Base-by-base conservation (phyloP, 345 rosid species). In the Acer negundo region DNA sequence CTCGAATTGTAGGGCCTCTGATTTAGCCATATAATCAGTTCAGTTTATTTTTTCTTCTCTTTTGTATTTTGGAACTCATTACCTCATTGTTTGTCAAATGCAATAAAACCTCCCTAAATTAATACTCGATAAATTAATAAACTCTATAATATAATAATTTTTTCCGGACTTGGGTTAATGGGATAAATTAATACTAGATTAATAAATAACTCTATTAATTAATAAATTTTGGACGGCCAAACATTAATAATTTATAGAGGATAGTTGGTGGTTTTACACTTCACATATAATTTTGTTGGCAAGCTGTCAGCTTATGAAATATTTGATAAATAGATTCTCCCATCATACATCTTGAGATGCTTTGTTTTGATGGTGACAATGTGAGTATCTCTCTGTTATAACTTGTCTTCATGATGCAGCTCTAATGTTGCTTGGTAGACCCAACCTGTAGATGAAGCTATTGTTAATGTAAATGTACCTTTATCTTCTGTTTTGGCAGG, bases 401-500 rank as follows among this genome's bases (percentile, higher is more conserved):
- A 47, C 35, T 49, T 65, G 67, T 17, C 10, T 62, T 62, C 26
- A 26, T 8, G 19, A 58, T 12, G 17, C 40, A 22, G n/a, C 58
- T 28, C 19, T 61, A 49, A 46, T 62, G 23, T 13, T 26, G 53
- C 46, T 63, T 62, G 58, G 19, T 15, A 28, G 65, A 74, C 44
- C n/a, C 17, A 11, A 59, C 58, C 38, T 23, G 64, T 11, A 71
- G 53, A 10, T 67, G 62, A 75, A 44, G 81, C 42, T 56, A 46
- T 58, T n/a, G 24, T 24, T 51, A 2, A 35, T 62, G 67, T 72
- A 71, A 26, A 68, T 11, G 26, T 73, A 56, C 71, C 22, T 55
- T 69, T 78, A 26, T 78, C 66, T 73, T 76, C 66, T 76, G 73
- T 82, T 66, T 72, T 76, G 38, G 70, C 90, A 95, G 99, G 89